Evolutionary conservation across 768 basidiomycete species (phyloP), one percentile per base, ranked within the genome.

Genomic region (Pleurotus tuoliensis): DNA sequence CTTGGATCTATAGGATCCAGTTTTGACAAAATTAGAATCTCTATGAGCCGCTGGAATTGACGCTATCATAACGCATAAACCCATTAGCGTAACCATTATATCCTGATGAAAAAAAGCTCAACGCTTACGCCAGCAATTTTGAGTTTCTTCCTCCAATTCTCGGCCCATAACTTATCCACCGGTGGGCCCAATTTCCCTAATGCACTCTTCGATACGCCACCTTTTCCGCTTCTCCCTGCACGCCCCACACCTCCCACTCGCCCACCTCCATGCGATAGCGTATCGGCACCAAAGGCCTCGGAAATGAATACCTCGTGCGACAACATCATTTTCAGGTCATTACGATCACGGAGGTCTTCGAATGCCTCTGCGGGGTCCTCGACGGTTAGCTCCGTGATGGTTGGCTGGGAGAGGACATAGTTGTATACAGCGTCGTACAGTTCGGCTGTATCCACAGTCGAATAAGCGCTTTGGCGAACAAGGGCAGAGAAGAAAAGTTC

Each of bases 281-380:
- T 64, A 27, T 68, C 72, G 9, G 63, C 62, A 3, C 83, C 83
- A 63, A 87, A 88, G 2, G 77, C 90, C 69, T 93, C 90, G 25
- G 76, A 71, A 74, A 89, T 83, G 68, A 95, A 91, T 44, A 72
- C 75, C 55, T 79, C 73, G 59, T 87, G 72, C 0, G 74, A 69
- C 12, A 92, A 77, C 16, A 98, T 76, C 81, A 90, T 89, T 59
- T 80, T 74, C 16, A 98, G 78, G 69, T 99, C 97, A 62, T 89
- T 90, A 55, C 92, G 87, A 72, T 98, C 97, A 34, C 96, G 79
- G 43, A 98, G 79, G 69, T 98, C 97, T 69, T 98, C 96, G 66
- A 99, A 98, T 8, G 92, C 91, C 72, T 99, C 97, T 0, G 94
- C 94, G 1, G 97, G 97, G 68, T 99, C 97, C 72, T 99, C 97